Conservation (phyloP, 2,329 filamentous ascomycete species). For the Claviceps lovelessii region DNA sequence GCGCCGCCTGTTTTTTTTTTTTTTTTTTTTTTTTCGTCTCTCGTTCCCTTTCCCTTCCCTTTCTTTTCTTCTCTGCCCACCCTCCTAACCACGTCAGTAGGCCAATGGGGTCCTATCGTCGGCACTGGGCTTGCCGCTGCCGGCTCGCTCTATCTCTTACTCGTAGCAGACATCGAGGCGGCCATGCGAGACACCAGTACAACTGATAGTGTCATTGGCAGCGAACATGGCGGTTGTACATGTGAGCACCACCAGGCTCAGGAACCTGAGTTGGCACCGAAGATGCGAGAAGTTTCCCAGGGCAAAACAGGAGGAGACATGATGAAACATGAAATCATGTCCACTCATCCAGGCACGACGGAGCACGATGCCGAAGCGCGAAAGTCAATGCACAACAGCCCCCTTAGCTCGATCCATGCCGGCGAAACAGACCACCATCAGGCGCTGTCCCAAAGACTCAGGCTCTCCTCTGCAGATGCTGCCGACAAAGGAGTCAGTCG, state of each 20-base stretch:
- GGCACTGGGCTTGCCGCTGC: conserved; percentile 43
- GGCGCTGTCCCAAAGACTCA: background rate
- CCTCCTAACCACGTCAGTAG: conserved; percentile 13
- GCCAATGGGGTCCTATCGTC: conserved; percentile 46
- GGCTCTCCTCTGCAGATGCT: background rate
- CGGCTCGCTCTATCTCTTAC: conserved; percentile 42
- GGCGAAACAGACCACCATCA: background rate
- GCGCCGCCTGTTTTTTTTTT: too few species aligned
- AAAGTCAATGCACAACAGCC: background rate
- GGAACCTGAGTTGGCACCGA: background rate
- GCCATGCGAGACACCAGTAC: conserved; percentile 3
- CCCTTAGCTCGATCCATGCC: background rate
- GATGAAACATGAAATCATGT: background rate
- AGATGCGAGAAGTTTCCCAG: background rate
- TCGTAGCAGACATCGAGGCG: conserved; percentile 21
- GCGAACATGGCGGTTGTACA: conserved; percentile 5
- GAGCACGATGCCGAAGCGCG: background rate
- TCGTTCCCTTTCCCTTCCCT: background rate
- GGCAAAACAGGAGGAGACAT: background rate
- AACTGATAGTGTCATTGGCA: background rate
- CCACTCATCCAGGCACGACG: background rate
- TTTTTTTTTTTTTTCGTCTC: background rate
- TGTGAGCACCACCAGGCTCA: conserved; percentile 5
- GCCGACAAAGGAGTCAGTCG: background rate
- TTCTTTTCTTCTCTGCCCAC: too few species aligned